Base-by-base conservation (phyloP, 805 yeast genomes). In the Candida caryicola region DNA sequence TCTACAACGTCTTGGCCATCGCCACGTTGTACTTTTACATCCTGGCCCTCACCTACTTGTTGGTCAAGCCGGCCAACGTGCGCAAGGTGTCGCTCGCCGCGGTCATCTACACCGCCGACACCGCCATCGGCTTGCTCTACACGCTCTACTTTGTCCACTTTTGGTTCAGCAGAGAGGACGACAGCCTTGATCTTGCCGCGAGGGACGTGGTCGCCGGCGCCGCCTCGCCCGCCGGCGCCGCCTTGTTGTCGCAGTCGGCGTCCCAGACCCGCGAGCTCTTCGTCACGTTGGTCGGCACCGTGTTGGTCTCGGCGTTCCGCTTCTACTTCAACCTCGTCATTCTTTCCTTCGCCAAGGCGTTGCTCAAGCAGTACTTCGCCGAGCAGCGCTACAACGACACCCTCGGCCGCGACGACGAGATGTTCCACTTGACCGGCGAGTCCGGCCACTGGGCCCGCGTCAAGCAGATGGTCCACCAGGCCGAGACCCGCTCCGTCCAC, bases 71-170 rank as follows among this genome's bases (percentile, higher is more conserved):
- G 33, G 82, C 84, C 31, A 75, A 75, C 31, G 74, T 83, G 4
- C 67, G 84, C 44, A 74, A 76, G 32, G 71, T 78, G 50, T 76
- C 93, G 4, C 68, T 82, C 18, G 78, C 83, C 19, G 73, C 85
- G 12, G 61, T 83, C 30, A 57, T 82, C 2, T 90, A 82, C 57
- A 50, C 77, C 2, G 30, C 77, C 7, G 97, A 91, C 57, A 81
- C 95, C 0, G 23, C 81, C 0, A 59, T 77, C 29, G 85, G 87
- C 18, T 59, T 79, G 18, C 60, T 83, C 3, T 89, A 84, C 60
- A 85, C 95, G 15, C 46, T 82, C 4, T 84, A 80, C 61, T 90
- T 91, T 56, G 73, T 82, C 4, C 73, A 74, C 37, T 74, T 78
- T 43, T 91, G 97, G 96, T 84, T 88, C 53, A 59, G 66, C 41